A percentile compares a stretch with the other conserved stretches of the same genome.
Evolutionary conservation across 495 filamentous ascomycete species (phyloP).

Genomic region (Hypomontagnella submonticulosa): DNA sequence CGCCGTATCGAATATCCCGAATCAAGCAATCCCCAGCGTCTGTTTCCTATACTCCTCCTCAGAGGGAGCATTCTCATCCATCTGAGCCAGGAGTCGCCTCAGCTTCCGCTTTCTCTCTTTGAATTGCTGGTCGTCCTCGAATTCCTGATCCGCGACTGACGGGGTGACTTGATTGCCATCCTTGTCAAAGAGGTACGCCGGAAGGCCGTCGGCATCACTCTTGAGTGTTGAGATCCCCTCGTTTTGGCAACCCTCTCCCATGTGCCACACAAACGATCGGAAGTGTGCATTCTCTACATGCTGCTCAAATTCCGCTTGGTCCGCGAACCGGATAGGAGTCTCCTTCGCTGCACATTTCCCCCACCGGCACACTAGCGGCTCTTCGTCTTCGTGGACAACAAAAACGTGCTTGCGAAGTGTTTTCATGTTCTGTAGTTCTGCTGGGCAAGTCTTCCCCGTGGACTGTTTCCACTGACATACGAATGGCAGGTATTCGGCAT

Average conservation of each 20-base stretch:
- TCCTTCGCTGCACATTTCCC: slow-evolving; percentile 44
- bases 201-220: slow-evolving; percentile 43
- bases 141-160: slow-evolving; percentile 48
- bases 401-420: slow-evolving; percentile 74
- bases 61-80: slow-evolving; percentile 53
- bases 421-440: slow-evolving; percentile 78
- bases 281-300: slow-evolving; percentile 74
- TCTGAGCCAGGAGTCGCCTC: slow-evolving; percentile 40
- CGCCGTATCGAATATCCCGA: slow-evolving; percentile 1
- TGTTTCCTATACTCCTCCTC: slow-evolving; percentile 54
- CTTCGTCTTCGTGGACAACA: slow-evolving; percentile 60
- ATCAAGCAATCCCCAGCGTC: slow-evolving; percentile 40
- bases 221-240: slow-evolving; percentile 38
- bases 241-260: slow-evolving; percentile 70
- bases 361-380: slow-evolving; percentile 52
- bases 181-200: slow-evolving; percentile 55
- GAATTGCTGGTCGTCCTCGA: slow-evolving; percentile 54
- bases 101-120: slow-evolving; percentile 48
- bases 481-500: slow-evolving; percentile 40
- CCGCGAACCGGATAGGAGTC: slow-evolving; percentile 35
- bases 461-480: slow-evolving; percentile 55
- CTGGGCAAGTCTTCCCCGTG: slow-evolving; percentile 60
- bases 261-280: slow-evolving; percentile 66
- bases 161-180: slow-evolving; percentile 58
- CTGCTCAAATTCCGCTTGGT: slow-evolving; percentile 60